These are phyloP conservation scores for Cytospora schulzeri DNA, from an alignment of 2,329 filamentous ascomycete genomes.

Conservation along the genomic window DNA sequence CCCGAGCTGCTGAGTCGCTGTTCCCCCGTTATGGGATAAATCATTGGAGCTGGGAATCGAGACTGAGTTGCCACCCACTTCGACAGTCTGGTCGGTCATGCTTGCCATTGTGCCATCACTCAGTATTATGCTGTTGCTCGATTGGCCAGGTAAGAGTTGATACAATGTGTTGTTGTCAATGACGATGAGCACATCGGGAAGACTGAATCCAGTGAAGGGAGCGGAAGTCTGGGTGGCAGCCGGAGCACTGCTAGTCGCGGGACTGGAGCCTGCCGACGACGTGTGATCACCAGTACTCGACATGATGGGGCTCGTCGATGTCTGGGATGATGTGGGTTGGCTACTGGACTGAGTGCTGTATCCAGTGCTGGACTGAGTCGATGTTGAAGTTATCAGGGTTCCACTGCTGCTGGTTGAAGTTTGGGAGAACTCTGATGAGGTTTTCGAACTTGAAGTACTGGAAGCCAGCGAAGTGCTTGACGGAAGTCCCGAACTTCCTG, in stretches of 20 bases:
- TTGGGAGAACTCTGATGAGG: neutral
- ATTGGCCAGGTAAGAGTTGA: neutral
- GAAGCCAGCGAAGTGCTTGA: neutral
- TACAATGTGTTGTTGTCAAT: neutral
- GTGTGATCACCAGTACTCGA: neutral
- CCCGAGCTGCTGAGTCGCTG: slow-evolving; percentile 1
- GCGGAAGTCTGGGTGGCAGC: neutral
- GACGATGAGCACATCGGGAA: neutral
- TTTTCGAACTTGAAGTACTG: neutral
- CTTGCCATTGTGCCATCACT: slow-evolving; percentile 9
- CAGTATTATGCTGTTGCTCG: neutral
- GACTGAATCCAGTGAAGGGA: neutral
- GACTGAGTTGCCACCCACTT: neutral
- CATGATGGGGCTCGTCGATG: neutral
- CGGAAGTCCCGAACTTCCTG: neutral
- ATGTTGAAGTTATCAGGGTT: neutral
- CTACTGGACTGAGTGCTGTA: neutral
- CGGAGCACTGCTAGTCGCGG: neutral
- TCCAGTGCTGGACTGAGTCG: neutral
- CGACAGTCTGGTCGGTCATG: neutral
- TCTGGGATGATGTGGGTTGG: neutral
- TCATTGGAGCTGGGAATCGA: slow-evolving; percentile 1
- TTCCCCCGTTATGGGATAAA: neutral
- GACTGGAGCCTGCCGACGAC: neutral
- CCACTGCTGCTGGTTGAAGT: neutral